These are phyloP conservation scores for Penicillium herquei DNA, from an alignment of 495 filamentous ascomycete species.

Conservation along the genomic window DNA sequence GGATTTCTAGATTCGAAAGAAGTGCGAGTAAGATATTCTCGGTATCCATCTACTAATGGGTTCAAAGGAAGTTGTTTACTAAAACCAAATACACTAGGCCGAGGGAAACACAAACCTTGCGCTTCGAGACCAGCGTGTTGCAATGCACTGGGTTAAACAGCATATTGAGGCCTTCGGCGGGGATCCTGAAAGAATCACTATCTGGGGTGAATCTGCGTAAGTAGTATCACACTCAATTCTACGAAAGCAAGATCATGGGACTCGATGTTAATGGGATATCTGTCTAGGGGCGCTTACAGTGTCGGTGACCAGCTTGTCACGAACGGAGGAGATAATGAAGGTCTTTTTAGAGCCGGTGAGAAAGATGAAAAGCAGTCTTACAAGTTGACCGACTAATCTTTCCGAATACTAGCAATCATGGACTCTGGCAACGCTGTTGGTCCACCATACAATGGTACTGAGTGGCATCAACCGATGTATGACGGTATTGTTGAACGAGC, in stretches of 20 bases:
- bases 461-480: constrained; percentile 44
- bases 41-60: neutral
- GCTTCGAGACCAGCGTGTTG: constrained; percentile 50
- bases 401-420: constrained; percentile 74
- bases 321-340: constrained; percentile 35
- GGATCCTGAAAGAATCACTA: constrained; percentile 59
- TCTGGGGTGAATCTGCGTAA: constrained; percentile 69
- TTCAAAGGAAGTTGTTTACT: no score
- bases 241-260: no score
- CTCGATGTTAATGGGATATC: constrained; percentile 1
- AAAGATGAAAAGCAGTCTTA: no score
- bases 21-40: constrained; percentile 30
- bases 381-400: no score
- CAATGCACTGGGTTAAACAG: constrained; percentile 50
- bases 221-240: constrained; percentile 2
- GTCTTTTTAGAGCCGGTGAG: constrained; percentile 36
- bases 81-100: no score
- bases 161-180: constrained; percentile 54
- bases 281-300: constrained; percentile 34
- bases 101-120: constrained; percentile 49
- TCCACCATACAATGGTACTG: constrained; percentile 39
- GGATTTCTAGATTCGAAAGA: constrained; percentile 62
- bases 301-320: constrained; percentile 37
- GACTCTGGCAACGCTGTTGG: constrained; percentile 56
- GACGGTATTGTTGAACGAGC: constrained; percentile 33